Base-by-base conservation (phyloP, 331 rosid species). In the Pyracantha coccinea region DNA sequence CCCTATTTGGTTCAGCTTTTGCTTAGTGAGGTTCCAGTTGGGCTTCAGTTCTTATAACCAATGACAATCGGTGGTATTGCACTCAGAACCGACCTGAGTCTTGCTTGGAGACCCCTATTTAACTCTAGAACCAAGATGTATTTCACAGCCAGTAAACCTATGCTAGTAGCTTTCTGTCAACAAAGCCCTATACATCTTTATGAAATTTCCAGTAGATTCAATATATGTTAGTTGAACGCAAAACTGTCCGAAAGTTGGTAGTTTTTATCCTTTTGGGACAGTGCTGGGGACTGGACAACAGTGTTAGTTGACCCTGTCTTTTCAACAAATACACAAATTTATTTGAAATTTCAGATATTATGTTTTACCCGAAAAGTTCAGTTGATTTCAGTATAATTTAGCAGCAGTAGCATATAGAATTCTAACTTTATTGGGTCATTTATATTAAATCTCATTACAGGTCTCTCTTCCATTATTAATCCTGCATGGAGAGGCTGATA, bases 401-500 rank as follows among this genome's bases (percentile, higher is more conserved):
- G 12, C 33, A 68, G n/a, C 54, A 25, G 72, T n/a, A 68, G 32
- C 4, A 3, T 12, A 12, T 66, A 52, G 8, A 55, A 33, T 41
- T 33, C 14, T 53, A 62, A 62, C 5, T 28, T 62, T 62, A 28
- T 28, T 16, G 4, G 38, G 38, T 27, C 19, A 28, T 41, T 62
- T 28, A 28, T 2, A 41, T 57, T 75, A 68, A 24, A 21, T 59
- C 67, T 79, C 68, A 9, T 66, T 58, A 14, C 84, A 90, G 98
- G 89, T 93, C 63, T 88, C 92, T 80, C 78, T 93, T 75, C 97
- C 98, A 27, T 69, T 91, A 44, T 71, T 93, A 35, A 87, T 93
- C 81, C 89, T 93, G 78, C 98, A 93, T 68, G 98, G 98, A 27
- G 89, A 91, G 71, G 91, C 89, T 66, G 98, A 91, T 77, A 87